Evolutionary conservation across 2,329 filamentous ascomycete genomes (phyloP), one percentile per base, ranked within the genome.

Genomic region (Fusarium brevicatenulatum): DNA sequence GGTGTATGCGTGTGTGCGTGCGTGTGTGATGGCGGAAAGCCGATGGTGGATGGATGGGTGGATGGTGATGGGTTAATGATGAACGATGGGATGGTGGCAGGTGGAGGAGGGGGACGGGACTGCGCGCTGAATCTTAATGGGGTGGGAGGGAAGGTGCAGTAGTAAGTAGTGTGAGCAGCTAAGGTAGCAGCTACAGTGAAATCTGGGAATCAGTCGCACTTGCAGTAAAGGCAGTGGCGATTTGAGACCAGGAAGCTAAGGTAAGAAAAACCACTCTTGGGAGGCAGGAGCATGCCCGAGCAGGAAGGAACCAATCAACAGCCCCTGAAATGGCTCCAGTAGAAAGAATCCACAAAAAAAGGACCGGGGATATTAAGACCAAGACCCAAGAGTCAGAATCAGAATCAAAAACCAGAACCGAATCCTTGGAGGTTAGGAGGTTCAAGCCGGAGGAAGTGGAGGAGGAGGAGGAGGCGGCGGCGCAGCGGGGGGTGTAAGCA

Each of bases 71-170:
- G 63, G 64, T 73, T 74, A 57, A 66, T 66, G 71, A 71, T 72
- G 68, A 57, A 58, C 62, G 67, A 72, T 73, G 63, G 61, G 63
- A 50, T 53, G n/a, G n/a, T n/a, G n/a, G n/a, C n/a, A n/a, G n/a
- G n/a, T n/a, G 68, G 68, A 74, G 65, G 72, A 76, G 73, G 65
- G 72, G 75, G 75, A 76, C 72, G 75, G 75, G 76, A 76, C 69
- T 68, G 70, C 66, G 70, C 49, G 66, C 66, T 69, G 70, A 64
- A 70, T 70, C 52, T 69, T 53, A 68, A 76, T 71, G 72, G 74
- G 74, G 62, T 75, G 72, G 64, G 74, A 73, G 73, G 73, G 67
- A 73, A 66, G 65, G 46, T 76, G 68, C 73, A 76, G 73, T 70
- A 74, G 73, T 72, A 75, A 74, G 73, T 72, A 75, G 47, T 68